phyloP scores from a whole-genome alignment of 352 stramenopile genomes.

The Globisporangium megalacanthum region DNA sequence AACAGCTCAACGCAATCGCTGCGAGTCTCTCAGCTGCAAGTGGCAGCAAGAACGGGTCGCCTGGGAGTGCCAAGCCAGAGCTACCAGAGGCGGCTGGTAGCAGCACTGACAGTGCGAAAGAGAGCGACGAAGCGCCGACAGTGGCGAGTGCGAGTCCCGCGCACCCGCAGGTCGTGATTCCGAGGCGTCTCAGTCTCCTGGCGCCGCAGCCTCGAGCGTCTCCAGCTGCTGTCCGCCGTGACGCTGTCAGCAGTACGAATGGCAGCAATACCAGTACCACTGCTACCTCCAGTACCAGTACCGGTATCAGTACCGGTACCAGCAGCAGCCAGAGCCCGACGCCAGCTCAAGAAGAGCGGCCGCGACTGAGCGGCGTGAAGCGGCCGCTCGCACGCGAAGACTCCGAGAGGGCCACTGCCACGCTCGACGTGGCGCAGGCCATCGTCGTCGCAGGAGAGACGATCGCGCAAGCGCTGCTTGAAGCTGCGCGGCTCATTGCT shows the following conservation, averaged over 20 bases:
- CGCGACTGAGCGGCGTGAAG: neutral
- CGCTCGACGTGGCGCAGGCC: slow-evolving; percentile 5
- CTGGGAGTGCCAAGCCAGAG: no score
- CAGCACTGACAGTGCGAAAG: no score
- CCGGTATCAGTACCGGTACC: neutral
- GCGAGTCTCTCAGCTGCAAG: no score
- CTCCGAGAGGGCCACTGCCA: neutral
- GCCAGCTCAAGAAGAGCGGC: neutral
- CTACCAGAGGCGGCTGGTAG: no score
- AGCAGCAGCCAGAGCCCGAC: neutral
- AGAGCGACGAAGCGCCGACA: no score
- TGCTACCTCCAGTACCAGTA: neutral
- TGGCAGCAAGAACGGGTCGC: no score
- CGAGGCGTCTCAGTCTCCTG: neutral
- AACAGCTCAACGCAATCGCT: neutral
- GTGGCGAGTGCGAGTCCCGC: neutral
- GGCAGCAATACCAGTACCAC: neutral
- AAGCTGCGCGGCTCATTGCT: slow-evolving; percentile 6
- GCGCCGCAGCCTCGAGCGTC: neutral
- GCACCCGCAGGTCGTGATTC: neutral
- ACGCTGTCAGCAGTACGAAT: neutral
- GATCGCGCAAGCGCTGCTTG: slow-evolving; percentile 6
- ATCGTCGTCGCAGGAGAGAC: slow-evolving; percentile 1
- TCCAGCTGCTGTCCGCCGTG: no score
- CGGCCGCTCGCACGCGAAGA: neutral